A percentile compares a stretch with the other conserved stretches of the same genome.
phyloP scores from a whole-genome alignment of 2,329 filamentous ascomycete species.

The Orbilia brochopaga region DNA sequence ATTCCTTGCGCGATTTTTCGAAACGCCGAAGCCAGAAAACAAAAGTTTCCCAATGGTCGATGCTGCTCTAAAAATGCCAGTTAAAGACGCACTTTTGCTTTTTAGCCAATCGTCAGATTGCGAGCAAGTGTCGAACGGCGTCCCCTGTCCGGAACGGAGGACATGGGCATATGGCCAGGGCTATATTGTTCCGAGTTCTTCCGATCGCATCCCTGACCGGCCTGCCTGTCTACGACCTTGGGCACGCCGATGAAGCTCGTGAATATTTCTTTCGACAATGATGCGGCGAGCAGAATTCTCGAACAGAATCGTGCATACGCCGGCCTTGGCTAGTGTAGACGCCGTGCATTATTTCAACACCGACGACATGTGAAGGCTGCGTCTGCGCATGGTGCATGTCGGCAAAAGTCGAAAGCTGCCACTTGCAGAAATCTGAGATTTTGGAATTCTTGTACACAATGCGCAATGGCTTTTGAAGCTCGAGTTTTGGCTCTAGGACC shows the following conservation, averaged over 20 bases:
- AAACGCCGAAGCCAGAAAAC: slow-evolving; percentile 24
- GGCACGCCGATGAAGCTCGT: not conserved
- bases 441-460: no score
- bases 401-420: no score
- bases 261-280: not conserved
- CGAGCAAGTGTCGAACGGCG: not conserved
- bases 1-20: slow-evolving; percentile 48
- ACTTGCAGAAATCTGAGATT: no score
- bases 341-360: no score
- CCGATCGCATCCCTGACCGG: slow-evolving; percentile 15
- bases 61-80: slow-evolving; percentile 7
- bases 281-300: no score
- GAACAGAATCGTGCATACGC: no score
- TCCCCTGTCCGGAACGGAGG: not conserved
- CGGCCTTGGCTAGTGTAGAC: no score
- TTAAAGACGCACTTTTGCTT: slow-evolving; percentile 45
- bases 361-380: no score
- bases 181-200: slow-evolving; percentile 48
- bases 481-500: no score
- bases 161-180: not conserved
- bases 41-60: not conserved
- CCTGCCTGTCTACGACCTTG: not conserved
- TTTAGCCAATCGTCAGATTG: slow-evolving; percentile 6
- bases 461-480: no score
- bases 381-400: no score